Percentiles rank a stretch among this genome's conserved stretches.
These are phyloP conservation scores for Kwoniella shandongensis DNA, from an alignment of 768 basidiomycete genomes.

Conservation along the genomic window DNA sequence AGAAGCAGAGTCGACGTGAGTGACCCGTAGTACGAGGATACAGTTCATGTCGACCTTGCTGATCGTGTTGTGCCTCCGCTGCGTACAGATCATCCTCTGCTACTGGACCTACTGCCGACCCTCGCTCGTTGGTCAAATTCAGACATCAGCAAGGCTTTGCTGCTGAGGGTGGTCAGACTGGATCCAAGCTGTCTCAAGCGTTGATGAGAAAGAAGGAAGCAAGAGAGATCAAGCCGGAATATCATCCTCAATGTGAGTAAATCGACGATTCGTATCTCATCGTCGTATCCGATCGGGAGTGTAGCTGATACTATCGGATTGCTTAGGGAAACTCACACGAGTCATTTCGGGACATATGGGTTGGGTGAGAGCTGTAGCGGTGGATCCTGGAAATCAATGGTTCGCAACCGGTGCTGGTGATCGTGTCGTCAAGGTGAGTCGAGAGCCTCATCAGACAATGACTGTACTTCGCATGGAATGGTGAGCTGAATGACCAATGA, in stretches of 20 bases:
- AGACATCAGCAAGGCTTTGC: constrained; percentile 53
- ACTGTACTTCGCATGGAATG: background rate
- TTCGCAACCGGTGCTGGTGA: constrained; percentile 98
- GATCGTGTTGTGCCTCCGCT: background rate
- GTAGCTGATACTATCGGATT: background rate
- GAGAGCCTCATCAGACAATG: background rate
- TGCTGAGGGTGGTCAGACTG: constrained; percentile 53
- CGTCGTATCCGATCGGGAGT: background rate
- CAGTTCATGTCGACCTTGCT: background rate
- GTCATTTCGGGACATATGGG: constrained; percentile 98
- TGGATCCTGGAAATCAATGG: constrained; percentile 98
- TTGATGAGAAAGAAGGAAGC: constrained; percentile 90
- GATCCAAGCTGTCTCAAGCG: constrained; percentile 71
- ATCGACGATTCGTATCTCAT: too few relatives aligned
- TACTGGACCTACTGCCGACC: constrained; percentile 18
- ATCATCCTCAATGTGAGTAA: constrained; percentile 73
- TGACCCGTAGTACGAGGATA: background rate
- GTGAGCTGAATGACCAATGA: background rate
- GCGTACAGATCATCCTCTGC: constrained; percentile 1
- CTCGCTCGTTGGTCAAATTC: constrained; percentile 49
- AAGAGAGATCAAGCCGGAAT: constrained; percentile 89
- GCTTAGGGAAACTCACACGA: constrained; percentile 77
- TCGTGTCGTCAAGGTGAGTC: constrained; percentile 75
- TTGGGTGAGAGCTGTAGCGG: constrained; percentile 93
- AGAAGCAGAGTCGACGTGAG: constrained; percentile 50